Percentiles rank a stretch among this genome's conserved stretches.
Evolutionary conservation across 805 yeast species (phyloP).

Genomic region (Cyberlindnera bimundalis): DNA sequence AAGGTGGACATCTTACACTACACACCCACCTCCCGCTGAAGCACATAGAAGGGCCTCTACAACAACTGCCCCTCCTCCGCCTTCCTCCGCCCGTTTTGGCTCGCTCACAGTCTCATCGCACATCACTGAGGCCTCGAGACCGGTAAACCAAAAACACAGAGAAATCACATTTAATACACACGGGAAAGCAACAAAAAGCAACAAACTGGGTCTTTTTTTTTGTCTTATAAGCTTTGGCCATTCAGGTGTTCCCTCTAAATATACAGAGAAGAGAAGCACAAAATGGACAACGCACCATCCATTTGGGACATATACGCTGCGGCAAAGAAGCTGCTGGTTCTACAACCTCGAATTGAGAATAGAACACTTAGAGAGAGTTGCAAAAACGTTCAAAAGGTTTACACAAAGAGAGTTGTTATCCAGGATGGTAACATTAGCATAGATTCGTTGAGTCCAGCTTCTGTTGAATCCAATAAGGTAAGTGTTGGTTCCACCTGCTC

Average conservation of each 20-base stretch:
- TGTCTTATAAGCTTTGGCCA: too few species aligned
- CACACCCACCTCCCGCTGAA: too few species aligned
- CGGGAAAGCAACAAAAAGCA: not conserved
- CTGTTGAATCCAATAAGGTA: slow-evolving; percentile 24
- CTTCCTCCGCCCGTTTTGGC: too few species aligned
- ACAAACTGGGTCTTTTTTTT: too few species aligned
- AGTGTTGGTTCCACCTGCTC: slow-evolving; percentile 24
- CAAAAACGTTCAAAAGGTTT: slow-evolving; percentile 18
- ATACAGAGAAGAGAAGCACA: not conserved
- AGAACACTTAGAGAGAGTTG: slow-evolving; percentile 29
- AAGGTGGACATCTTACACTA: too few species aligned
- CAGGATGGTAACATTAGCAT: slow-evolving; percentile 11
- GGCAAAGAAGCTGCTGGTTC: slow-evolving; percentile 29
- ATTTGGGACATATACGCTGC: slow-evolving; percentile 33
- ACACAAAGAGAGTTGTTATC: slow-evolving; percentile 1
- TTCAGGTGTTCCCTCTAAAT: too few species aligned
- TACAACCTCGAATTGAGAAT: slow-evolving; percentile 32
- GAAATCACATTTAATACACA: not conserved
- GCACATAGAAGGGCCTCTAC: too few species aligned
- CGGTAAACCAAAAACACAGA: not conserved
- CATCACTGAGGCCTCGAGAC: not conserved
- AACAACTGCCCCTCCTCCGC: too few species aligned
- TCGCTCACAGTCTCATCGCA: too few species aligned
- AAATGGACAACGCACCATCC: slow-evolving; percentile 23
- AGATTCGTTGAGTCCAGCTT: slow-evolving; percentile 21